Conservation (phyloP, 495 filamentous ascomycete species). For the Trypethelium eluteriae region DNA sequence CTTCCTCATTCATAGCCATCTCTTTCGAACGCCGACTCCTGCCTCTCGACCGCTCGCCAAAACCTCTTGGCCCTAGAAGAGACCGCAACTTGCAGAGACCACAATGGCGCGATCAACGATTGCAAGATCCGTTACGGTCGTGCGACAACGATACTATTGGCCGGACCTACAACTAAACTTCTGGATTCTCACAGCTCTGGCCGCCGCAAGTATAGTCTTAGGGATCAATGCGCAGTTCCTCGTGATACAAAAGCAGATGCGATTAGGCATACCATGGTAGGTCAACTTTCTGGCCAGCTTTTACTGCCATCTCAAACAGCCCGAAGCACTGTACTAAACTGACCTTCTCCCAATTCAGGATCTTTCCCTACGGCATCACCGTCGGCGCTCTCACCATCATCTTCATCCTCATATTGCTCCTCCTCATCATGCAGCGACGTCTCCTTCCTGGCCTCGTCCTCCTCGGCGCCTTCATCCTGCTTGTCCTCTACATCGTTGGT, state of each 20-base stretch:
- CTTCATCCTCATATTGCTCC: constrained; percentile 37
- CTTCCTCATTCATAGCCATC: too few relatives aligned
- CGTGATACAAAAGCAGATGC: constrained; percentile 62
- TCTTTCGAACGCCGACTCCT: too few relatives aligned
- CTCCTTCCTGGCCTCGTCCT: constrained; percentile 87
- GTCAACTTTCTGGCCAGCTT: constrained; percentile 26
- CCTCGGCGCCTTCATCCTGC: constrained; percentile 85
- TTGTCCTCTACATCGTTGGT: constrained; percentile 85
- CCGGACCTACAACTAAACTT: constrained; percentile 86
- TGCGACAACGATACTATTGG: constrained; percentile 77
- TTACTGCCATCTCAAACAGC: background rate
- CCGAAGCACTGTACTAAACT: background rate
- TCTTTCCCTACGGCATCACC: constrained; percentile 83
- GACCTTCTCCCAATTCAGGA: constrained; percentile 47
- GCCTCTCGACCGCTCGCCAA: too few relatives aligned
- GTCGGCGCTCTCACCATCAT: constrained; percentile 36
- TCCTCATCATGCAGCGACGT: constrained; percentile 52
- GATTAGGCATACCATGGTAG: constrained; percentile 75
- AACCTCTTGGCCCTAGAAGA: background rate
- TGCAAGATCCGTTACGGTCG: constrained; percentile 20
- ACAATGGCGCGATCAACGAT: constrained; percentile 8
- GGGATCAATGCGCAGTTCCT: constrained; percentile 86
- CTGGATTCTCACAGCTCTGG: constrained; percentile 84
- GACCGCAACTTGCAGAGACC: background rate
- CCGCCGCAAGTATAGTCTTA: constrained; percentile 66